Evolutionary conservation across 176 grass and related monocot species (phyloP), one percentile per base, ranked within the genome.

Genomic region (Phragmites australis): DNA sequence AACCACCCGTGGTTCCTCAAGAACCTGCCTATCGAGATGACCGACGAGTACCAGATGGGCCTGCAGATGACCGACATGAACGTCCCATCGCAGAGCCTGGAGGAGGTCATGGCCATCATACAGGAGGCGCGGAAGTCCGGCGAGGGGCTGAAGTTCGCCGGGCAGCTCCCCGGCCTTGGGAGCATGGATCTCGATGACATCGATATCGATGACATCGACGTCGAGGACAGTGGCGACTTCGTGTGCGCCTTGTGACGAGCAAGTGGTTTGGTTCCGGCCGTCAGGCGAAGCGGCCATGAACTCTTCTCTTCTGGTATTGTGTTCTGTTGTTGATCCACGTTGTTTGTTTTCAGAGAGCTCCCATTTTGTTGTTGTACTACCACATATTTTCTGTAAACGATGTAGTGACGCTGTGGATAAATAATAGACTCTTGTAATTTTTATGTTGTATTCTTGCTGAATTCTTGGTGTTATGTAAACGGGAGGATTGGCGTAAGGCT

Each of bases 1-100:
- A 93, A 83, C 47, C 93, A 99, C 76, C 97, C 93, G 3, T 99
- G 97, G 97, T 99, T 99, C 79, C 78, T 93, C 58, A 93, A 93
- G 87, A 99, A 99, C 71, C 86, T 99, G 56, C 97, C 97, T 0
- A 81, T 99, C 32, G 97, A 99, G 87, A 91, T 99, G 81, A 91
- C 89, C 0, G 97, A 99, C 6, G 97, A 91, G 61, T 96, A 93
- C 74, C 97, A 96, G 80, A 80, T 6, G 60, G 61, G 34, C 25
- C 29, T 88, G 47, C 83, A 88, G 32, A 78, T 69, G 52, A 11
- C 26, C 8, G 82, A 88, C 65, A 32, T 48, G 63, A 89, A 84
- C 18, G 9, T 12, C 0, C 75, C 54, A 6, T 73, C 78, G 13
- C 93, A 99, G 67, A 84, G 82, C 80, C 59, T 99, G 16, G 93